These are phyloP conservation scores for Pseudogymnoascus sp. DNA, from an alignment of 2,329 filamentous ascomycete species.

Conservation along the genomic window DNA sequence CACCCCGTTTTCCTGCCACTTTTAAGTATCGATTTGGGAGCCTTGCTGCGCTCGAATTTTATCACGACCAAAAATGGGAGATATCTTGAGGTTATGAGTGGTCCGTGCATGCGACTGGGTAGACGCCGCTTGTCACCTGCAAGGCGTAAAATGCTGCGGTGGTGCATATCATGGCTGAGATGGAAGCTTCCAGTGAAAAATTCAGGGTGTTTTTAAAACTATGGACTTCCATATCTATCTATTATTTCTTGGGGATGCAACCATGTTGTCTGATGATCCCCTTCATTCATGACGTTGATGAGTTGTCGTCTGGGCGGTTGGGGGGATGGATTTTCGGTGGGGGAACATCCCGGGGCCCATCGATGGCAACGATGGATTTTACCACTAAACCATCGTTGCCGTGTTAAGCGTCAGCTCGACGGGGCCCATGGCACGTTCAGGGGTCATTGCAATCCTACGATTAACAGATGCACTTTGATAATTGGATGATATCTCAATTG, in stretches of 20 bases:
- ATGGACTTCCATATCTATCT: neutral
- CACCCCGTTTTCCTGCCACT: neutral
- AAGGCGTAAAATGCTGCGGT: neutral
- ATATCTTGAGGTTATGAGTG: constrained; percentile 3
- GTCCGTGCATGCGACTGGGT: constrained; percentile 1
- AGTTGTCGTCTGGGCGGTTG: neutral
- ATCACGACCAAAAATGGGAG: constrained; percentile 1
- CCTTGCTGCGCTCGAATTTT: neutral
- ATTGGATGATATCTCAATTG: neutral
- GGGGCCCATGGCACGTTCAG: neutral
- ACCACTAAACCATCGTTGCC: too few relatives aligned
- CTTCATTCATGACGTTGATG: neutral
- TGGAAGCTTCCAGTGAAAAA: constrained; percentile 1
- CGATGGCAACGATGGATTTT: too few relatives aligned
- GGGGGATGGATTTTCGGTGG: neutral
- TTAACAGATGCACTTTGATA: neutral
- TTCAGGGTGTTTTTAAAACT: neutral
- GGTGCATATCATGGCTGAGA: constrained; percentile 1
- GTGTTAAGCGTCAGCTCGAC: neutral
- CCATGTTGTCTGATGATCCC: neutral
- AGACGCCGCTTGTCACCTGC: constrained; percentile 6
- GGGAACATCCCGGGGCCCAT: neutral
- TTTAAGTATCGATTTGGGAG: neutral
- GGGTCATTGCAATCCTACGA: neutral
- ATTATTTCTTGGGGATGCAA: neutral